A percentile compares a stretch with the other conserved stretches of the same genome.
Conservation (phyloP, 164 flowering plant genomes). For the Umbellularia californica region DNA sequence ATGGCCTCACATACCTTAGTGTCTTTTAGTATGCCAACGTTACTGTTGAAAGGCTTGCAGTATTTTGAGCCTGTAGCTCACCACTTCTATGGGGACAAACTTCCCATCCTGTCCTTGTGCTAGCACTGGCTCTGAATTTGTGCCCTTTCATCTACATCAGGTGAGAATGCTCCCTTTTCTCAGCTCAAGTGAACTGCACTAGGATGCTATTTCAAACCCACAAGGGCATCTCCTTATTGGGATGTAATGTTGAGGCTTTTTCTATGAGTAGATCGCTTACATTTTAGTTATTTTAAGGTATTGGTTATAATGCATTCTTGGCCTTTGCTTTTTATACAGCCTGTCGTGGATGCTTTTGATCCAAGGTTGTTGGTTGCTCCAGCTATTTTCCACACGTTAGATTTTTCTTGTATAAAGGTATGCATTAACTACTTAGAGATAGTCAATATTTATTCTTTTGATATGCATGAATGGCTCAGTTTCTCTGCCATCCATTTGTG, state of each 20-base stretch:
- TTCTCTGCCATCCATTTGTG: not conserved
- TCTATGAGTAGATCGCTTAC: not conserved
- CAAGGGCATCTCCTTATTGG: not conserved
- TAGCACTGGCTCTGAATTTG: not conserved
- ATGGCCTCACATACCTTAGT: no score
- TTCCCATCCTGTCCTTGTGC: not conserved
- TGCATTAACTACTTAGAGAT: not conserved
- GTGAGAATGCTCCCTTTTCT: not conserved
- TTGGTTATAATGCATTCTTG: conserved; percentile 1
- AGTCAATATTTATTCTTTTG: not conserved
- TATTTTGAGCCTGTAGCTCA: no score
- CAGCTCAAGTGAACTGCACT: not conserved
- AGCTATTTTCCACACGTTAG: conserved; percentile 58
- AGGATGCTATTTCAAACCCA: not conserved
- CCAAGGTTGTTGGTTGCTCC: conserved; percentile 96
- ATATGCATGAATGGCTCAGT: not conserved
- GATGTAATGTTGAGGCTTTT: not conserved
- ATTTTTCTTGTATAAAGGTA: conserved; percentile 77
- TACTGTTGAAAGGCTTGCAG: no score
- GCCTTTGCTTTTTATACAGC: conserved; percentile 44
- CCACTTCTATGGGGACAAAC: no score
- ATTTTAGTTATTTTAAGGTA: not conserved
- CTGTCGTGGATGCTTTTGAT: conserved; percentile 99
- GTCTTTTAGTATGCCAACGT: no score
- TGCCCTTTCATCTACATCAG: not conserved